Conservation (phyloP, 495 filamentous ascomycete genomes). For the Aspergillus heteromorphus region DNA sequence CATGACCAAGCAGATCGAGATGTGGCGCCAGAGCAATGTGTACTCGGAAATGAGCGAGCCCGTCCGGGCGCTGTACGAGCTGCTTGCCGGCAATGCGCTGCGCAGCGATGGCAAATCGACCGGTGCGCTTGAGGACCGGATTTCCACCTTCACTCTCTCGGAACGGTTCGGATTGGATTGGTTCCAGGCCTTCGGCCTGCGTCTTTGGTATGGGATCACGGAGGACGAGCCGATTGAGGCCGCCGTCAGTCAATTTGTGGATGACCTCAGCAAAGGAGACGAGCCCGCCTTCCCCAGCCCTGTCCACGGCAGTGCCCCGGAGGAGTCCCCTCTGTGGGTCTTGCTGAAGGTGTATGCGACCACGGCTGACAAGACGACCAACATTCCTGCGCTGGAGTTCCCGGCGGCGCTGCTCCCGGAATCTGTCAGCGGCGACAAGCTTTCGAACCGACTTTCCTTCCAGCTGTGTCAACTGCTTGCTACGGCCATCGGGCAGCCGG, state of each 20-base stretch:
- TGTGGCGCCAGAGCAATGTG: constrained; percentile 75
- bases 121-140: constrained; percentile 67
- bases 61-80: constrained; percentile 81
- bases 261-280: constrained; percentile 59
- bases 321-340: constrained; percentile 74
- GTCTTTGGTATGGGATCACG: constrained; percentile 76
- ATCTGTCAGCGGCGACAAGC: constrained; percentile 58
- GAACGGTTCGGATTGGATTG: constrained; percentile 81
- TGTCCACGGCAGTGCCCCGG: constrained; percentile 37
- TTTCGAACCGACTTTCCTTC: constrained; percentile 74
- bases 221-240: constrained; percentile 60
- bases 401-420: constrained; percentile 37
- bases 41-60: constrained; percentile 82
- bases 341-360: constrained; percentile 73
- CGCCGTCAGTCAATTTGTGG: constrained; percentile 63
- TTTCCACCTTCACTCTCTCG: constrained; percentile 69
- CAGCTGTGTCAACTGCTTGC: constrained; percentile 61
- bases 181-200: constrained; percentile 85
- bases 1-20: constrained; percentile 69
- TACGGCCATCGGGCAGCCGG: constrained; percentile 47
- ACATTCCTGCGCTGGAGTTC: constrained; percentile 22
- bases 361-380: constrained; percentile 15
- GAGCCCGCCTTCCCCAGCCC: constrained; percentile 57
- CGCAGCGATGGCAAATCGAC: constrained; percentile 64
- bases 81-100: constrained; percentile 79